Evolutionary conservation across 129 eudicot species (phyloP).

Genomic region (Centrapalus pauciflorus): DNA sequence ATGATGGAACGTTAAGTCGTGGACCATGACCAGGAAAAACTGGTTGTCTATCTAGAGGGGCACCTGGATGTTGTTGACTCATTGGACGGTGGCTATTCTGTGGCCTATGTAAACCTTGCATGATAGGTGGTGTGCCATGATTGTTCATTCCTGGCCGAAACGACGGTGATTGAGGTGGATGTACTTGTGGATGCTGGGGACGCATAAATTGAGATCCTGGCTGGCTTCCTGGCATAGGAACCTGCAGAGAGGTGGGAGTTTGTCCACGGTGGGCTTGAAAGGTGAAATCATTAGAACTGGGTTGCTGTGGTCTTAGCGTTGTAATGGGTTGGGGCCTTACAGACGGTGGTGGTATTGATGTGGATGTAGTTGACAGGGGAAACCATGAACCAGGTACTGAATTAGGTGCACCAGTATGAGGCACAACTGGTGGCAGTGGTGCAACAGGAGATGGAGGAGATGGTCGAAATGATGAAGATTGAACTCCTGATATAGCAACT

Average conservation of each 20-base stretch:
- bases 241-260: slow-evolving; percentile 30
- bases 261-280: slow-evolving; percentile 72
- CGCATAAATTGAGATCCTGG: slow-evolving; percentile 27
- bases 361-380: slow-evolving; percentile 22
- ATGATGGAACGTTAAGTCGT: no score
- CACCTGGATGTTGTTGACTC: slow-evolving; percentile 43
- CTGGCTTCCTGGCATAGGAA: slow-evolving; percentile 33
- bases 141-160: slow-evolving; percentile 43
- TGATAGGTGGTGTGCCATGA: slow-evolving; percentile 21
- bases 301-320: slow-evolving; percentile 50
- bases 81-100: slow-evolving; percentile 37
- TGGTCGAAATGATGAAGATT: slow-evolving; percentile 22
- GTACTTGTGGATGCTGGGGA: slow-evolving; percentile 30
- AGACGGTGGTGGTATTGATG: slow-evolving; percentile 34
- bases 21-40: slow-evolving; percentile 30
- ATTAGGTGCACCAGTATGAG: slow-evolving; percentile 23
- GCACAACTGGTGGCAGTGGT: slow-evolving; percentile 18
- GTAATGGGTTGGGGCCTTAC: slow-evolving; percentile 27
- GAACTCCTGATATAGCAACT: slow-evolving; percentile 14
- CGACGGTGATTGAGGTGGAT: slow-evolving; percentile 40
- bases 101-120: slow-evolving; percentile 53
- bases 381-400: slow-evolving; percentile 16
- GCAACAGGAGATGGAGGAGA: slow-evolving; percentile 15
- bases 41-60: slow-evolving; percentile 34
- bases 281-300: slow-evolving; percentile 70